Base-by-base conservation (phyloP, 495 filamentous ascomycete species). In the Annulohypoxylon maeteangense region DNA sequence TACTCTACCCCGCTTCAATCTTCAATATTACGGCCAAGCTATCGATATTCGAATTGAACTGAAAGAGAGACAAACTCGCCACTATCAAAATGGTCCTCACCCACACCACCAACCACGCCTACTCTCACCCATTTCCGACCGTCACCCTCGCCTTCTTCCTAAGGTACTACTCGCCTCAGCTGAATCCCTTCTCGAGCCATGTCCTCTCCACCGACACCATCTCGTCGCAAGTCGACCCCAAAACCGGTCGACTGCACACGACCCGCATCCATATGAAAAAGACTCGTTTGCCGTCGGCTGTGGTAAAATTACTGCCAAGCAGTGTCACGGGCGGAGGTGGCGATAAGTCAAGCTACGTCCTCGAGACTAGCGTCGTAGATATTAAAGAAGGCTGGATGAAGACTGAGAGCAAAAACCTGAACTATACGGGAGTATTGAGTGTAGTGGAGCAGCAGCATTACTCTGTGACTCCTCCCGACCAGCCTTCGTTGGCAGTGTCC, bases 91-190 rank as follows among this genome's bases (percentile, higher is more conserved):
- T 85, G 83, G 83, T 85, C 57, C 83, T 85, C 77, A 84, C 80
- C 2, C 83, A 95, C 85, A 92, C 94, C 77, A 92, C 89, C 78
- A 87, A 87, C 78, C 95, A 92, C 80, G 90, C 88, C 80, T 98
- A 98, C 84, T 89, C 92, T 80, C 97, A 97, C 80, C 90, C 92
- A 72, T 96, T 95, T 80, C 90, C 93, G 66, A 84, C 85, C 71
- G 95, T 99, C 42, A 94, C 94, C 7, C 91, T 99, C 68, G 95
- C 95, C 81, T 99, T 97, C 87, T 98, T 98, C 86, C 92, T 99
- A 56, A 94, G 95, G 40, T 99, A 99, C 80, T 96, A 95, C 70
- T 83, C 82, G 18, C 83, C 83, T 23, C 80, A 83, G 60, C 78
- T 85, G 14, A 99, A 99, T 79, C 95, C 95, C 10, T 98, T 97